phyloP scores from a whole-genome alignment of 1,139 yeast species.

The Lodderomyces beijingensis region DNA sequence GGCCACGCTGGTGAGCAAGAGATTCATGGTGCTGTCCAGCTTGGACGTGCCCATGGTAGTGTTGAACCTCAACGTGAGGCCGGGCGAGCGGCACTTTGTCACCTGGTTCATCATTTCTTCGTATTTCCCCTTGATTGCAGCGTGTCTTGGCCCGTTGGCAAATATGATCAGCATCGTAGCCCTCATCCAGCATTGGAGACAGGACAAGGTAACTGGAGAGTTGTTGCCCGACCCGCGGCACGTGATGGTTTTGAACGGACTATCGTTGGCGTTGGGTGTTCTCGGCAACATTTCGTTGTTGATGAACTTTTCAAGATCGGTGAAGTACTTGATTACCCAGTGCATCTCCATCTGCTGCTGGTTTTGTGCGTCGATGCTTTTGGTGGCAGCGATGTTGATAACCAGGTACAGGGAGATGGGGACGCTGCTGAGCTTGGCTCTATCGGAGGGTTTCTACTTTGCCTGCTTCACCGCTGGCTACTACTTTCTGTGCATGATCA shows the following conservation, averaged over 20 bases:
- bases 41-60: conserved; percentile 33
- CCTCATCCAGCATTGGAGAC: conserved; percentile 67
- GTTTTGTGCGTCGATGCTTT: conserved; percentile 50
- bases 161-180: conserved; percentile 70
- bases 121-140: conserved; percentile 67
- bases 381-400: conserved; percentile 45
- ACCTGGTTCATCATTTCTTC: conserved; percentile 62
- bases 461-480: conserved; percentile 61
- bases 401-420: conserved; percentile 16
- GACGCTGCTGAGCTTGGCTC: conserved; percentile 16
- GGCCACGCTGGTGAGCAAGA: not conserved
- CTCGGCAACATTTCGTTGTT: conserved; percentile 62
- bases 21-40: not conserved
- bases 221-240: conserved; percentile 31
- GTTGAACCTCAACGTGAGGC: conserved; percentile 30
- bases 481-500: conserved; percentile 52
- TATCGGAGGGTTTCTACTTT: conserved; percentile 73
- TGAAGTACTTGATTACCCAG: conserved; percentile 58
- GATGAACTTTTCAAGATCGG: conserved; percentile 58
- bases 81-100: conserved; percentile 46
- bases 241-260: conserved; percentile 51
- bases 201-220: conserved; percentile 19
- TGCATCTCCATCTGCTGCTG: conserved; percentile 58
- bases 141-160: conserved; percentile 74
- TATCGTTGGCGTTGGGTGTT: conserved; percentile 61